A percentile compares a stretch with the other conserved stretches of the same genome.
Conservation (phyloP, 2,329 filamentous ascomycete genomes). For the Hypoxylon sp. region DNA sequence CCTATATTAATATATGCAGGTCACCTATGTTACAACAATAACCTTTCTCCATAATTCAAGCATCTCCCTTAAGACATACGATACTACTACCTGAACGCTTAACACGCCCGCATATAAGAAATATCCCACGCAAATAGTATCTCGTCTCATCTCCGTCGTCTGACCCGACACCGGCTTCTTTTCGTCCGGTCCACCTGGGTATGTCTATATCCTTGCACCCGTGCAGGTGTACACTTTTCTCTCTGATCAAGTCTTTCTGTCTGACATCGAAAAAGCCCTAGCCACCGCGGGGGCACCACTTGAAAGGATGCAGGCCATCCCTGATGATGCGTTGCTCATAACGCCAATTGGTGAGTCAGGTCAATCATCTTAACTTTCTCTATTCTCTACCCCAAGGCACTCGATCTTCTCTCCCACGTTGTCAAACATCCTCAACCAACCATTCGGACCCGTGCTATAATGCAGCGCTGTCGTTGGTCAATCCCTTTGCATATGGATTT, state of each 20-base stretch:
- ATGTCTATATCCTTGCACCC: conserved; percentile 28
- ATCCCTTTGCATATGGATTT: conserved; percentile 42
- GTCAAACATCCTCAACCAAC: conserved; percentile 51
- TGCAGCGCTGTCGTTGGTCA: conserved; percentile 56
- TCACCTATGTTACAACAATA: conserved; percentile 18
- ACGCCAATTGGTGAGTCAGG: conserved; percentile 63
- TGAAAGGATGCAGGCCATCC: conserved; percentile 53
- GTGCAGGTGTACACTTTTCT: conserved; percentile 8
- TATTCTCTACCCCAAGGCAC: conserved; percentile 28
- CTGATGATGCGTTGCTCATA: conserved; percentile 59
- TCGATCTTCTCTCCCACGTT: not conserved
- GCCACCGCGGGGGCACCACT: conserved; percentile 50
- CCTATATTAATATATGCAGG: conserved; percentile 4
- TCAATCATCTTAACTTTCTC: conserved; percentile 35
- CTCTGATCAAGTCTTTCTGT: conserved; percentile 20
- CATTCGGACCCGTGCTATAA: conserved; percentile 59
- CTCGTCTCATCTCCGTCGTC: conserved; percentile 24
- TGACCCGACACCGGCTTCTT: conserved; percentile 35
- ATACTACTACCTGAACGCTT: conserved; percentile 11
- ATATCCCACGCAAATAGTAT: conserved; percentile 8
- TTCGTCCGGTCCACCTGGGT: conserved; percentile 21
- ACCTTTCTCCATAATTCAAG: conserved; percentile 9
- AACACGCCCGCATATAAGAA: conserved; percentile 3
- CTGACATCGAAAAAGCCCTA: conserved; percentile 31
- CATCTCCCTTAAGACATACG: conserved; percentile 1